phyloP scores from a whole-genome alignment of 2,329 filamentous ascomycete genomes.

The Sporothrix mexicana region DNA sequence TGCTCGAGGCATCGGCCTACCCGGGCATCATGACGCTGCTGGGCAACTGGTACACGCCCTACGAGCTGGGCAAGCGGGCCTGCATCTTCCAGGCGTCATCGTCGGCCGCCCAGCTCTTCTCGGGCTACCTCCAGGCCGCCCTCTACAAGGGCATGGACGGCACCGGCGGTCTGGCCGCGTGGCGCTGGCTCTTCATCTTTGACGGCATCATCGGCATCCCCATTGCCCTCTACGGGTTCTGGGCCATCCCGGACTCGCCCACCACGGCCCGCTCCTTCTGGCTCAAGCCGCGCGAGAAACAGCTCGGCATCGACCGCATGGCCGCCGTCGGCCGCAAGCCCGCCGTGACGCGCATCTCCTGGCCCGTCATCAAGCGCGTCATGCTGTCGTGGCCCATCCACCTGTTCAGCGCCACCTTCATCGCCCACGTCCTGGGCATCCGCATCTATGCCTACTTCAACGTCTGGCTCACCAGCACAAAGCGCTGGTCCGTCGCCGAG shows the following conservation, averaged over 20 bases:
- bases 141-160: constrained; percentile 47
- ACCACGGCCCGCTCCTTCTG: constrained; percentile 31
- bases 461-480: constrained; percentile 41
- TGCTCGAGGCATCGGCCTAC: constrained; percentile 54
- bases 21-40: constrained; percentile 50
- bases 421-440: constrained; percentile 32
- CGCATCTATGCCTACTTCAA: constrained; percentile 36
- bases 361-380: constrained; percentile 1
- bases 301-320: constrained; percentile 33
- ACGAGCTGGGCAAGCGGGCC: constrained; percentile 50
- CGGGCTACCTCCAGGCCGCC: constrained; percentile 48
- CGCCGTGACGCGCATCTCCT: neutral
- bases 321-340: constrained; percentile 19
- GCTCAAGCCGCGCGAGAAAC: constrained; percentile 29
- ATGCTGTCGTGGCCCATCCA: constrained; percentile 35
- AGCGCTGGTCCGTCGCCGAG: constrained; percentile 50
- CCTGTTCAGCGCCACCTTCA: constrained; percentile 33
- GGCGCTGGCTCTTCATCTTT: constrained; percentile 51
- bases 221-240: constrained; percentile 39
- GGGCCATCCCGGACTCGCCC: constrained; percentile 38
- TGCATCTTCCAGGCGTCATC: constrained; percentile 50
- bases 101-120: constrained; percentile 43
- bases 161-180: constrained; percentile 45
- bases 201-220: constrained; percentile 44
- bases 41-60: constrained; percentile 52